phyloP scores from a whole-genome alignment of 805 yeast genomes.

The Metschnikowia reukaufii region DNA sequence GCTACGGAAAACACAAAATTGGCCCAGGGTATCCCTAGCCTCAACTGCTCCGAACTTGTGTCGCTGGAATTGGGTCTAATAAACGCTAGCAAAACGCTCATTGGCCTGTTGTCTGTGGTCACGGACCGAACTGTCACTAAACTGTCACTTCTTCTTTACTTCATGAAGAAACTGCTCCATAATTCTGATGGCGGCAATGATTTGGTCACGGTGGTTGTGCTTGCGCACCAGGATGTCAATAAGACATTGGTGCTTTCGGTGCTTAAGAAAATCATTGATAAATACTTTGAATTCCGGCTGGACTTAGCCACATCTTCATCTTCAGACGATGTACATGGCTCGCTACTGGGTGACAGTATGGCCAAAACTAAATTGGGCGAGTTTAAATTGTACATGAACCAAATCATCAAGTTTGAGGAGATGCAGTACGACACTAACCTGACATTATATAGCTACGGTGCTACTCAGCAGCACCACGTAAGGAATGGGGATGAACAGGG shows the following conservation, averaged over 20 bases:
- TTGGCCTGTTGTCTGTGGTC: constrained; percentile 37
- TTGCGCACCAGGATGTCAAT: constrained; percentile 46
- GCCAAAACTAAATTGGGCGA: constrained; percentile 40
- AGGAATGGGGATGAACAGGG: constrained; percentile 17
- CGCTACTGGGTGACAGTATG: constrained; percentile 9
- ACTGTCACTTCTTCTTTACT: constrained; percentile 40
- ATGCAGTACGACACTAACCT: constrained; percentile 39
- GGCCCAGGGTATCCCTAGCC: constrained; percentile 38
- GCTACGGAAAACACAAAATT: constrained; percentile 53
- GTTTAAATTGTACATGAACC: constrained; percentile 56
- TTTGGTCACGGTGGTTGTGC: constrained; percentile 50
- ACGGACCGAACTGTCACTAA: constrained; percentile 28
- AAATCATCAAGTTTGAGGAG: constrained; percentile 56
- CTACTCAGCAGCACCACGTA: constrained; percentile 14
- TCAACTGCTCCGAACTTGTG: constrained; percentile 54
- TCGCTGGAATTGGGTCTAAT: constrained; percentile 55
- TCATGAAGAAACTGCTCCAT: constrained; percentile 45
- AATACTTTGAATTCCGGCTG: constrained; percentile 44
- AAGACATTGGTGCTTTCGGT: constrained; percentile 47
- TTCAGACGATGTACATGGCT: not conserved
- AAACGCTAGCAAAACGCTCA: constrained; percentile 46
- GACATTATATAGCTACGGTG: constrained; percentile 35
- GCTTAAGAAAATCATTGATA: constrained; percentile 50
- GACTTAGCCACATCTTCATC: constrained; percentile 22
- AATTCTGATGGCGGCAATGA: constrained; percentile 48